phyloP scores from a whole-genome alignment of 495 filamentous ascomycete genomes.

The Trichocladium antarcticum region DNA sequence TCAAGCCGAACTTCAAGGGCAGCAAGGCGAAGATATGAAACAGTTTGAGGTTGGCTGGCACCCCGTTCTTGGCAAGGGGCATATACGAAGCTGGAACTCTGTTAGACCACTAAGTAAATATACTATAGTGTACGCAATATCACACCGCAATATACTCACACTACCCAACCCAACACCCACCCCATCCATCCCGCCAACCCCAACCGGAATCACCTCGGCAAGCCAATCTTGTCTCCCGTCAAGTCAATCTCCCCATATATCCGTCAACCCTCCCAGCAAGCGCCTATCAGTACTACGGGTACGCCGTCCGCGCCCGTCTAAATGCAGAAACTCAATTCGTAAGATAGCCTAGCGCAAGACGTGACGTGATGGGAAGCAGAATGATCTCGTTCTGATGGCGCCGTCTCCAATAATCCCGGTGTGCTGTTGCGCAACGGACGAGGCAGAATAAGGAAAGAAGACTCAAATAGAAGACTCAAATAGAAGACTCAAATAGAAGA shows the following conservation, averaged over 20 bases:
- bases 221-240: background rate
- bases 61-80: no score
- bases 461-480: background rate
- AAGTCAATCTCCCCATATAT: background rate
- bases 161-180: no score
- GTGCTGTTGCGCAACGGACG: background rate
- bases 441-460: background rate
- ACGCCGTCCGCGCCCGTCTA: background rate
- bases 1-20: conserved; percentile 26
- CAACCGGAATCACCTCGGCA: background rate
- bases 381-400: background rate
- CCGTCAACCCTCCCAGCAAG: no score
- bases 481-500: background rate
- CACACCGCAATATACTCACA: no score
- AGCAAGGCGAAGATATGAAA: conserved; percentile 31
- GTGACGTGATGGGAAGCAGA: background rate
- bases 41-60: background rate
- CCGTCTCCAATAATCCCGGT: background rate
- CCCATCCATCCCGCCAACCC: background rate
- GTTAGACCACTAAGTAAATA: no score
- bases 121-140: no score
- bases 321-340: conserved; percentile 1
- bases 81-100: no score
- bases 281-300: background rate
- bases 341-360: background rate